Conservation (phyloP, 345 rosid genomes). For the Ceriops zippeliana region DNA sequence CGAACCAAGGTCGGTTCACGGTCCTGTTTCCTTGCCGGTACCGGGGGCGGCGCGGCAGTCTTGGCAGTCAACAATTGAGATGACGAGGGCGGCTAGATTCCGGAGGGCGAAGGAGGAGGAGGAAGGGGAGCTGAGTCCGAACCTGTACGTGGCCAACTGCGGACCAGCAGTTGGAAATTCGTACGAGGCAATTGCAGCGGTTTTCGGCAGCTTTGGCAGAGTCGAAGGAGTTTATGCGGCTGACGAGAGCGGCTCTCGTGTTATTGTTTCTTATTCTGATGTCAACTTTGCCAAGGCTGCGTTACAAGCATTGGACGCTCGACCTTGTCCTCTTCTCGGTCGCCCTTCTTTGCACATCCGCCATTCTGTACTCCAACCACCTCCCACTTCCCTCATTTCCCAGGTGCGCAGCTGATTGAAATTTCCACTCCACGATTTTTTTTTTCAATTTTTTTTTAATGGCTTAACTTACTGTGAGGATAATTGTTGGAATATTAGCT, state of each 20-base stretch:
- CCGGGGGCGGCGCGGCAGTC: too few relatives aligned
- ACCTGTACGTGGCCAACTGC: conserved; percentile 86
- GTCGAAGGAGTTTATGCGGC: conserved; percentile 72
- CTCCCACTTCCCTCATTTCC: too few relatives aligned
- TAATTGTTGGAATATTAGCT: too few relatives aligned
- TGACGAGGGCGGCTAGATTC: conserved; percentile 49
- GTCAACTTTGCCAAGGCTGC: conserved; percentile 59
- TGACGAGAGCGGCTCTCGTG: conserved; percentile 86
- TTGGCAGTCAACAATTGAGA: too few relatives aligned
- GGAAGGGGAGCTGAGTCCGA: conserved; percentile 36
- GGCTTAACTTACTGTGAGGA: neutral
- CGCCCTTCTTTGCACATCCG: conserved; percentile 74
- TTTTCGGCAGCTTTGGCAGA: conserved; percentile 57
- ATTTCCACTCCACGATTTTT: neutral
- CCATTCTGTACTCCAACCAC: conserved; percentile 40
- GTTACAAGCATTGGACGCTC: conserved; percentile 43
- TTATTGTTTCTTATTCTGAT: conserved; percentile 54
- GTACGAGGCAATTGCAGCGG: conserved; percentile 48
- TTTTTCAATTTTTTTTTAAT: neutral
- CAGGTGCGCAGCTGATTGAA: neutral
- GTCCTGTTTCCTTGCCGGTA: too few relatives aligned
- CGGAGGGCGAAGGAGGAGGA: conserved; percentile 40
- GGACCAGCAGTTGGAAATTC: conserved; percentile 86
- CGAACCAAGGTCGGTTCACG: too few relatives aligned
- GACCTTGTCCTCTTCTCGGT: conserved; percentile 56